phyloP scores from a whole-genome alignment of 75 land plant genomes.

The Pinus tabuliformis region DNA sequence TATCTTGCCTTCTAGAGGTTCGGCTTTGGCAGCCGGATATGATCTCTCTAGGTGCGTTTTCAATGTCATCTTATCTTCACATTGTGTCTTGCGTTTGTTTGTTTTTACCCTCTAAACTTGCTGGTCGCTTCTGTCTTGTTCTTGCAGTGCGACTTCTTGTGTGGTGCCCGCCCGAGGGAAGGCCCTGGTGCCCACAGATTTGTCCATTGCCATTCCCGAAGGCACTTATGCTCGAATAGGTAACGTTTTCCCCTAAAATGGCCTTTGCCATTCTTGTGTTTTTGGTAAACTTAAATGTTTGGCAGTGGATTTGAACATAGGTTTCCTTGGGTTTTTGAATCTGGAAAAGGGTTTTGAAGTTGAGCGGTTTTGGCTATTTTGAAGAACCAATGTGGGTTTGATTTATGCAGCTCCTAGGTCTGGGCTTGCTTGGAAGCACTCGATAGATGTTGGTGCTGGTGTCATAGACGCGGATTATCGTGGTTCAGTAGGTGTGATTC shows the following conservation, averaged over 20 bases:
- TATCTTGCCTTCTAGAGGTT: slow-evolving; percentile 70
- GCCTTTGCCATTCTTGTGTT: background rate
- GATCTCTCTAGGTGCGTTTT: slow-evolving; percentile 47
- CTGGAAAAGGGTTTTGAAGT: background rate
- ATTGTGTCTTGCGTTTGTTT: slow-evolving; percentile 31
- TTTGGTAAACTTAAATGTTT: background rate
- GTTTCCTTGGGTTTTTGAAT: background rate
- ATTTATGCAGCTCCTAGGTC: slow-evolving; percentile 78
- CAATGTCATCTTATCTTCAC: slow-evolving; percentile 63
- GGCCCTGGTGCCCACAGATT: slow-evolving; percentile 88
- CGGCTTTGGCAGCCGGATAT: slow-evolving; percentile 25
- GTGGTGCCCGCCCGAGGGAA: slow-evolving; percentile 87
- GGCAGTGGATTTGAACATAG: background rate
- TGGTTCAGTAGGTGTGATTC: too few species aligned
- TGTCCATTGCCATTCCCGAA: slow-evolving; percentile 2
- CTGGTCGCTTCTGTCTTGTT: too few species aligned
- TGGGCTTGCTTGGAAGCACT: slow-evolving; percentile 90
- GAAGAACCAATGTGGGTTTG: background rate
- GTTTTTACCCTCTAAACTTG: background rate
- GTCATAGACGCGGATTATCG: too few species aligned
- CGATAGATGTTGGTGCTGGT: too few species aligned
- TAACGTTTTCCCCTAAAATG: background rate
- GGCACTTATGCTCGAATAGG: slow-evolving; percentile 93
- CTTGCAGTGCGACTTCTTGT: slow-evolving; percentile 55
- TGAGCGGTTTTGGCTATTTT: background rate